Conservation (phyloP, 129 eudicot species). For the Mikania micrantha region DNA sequence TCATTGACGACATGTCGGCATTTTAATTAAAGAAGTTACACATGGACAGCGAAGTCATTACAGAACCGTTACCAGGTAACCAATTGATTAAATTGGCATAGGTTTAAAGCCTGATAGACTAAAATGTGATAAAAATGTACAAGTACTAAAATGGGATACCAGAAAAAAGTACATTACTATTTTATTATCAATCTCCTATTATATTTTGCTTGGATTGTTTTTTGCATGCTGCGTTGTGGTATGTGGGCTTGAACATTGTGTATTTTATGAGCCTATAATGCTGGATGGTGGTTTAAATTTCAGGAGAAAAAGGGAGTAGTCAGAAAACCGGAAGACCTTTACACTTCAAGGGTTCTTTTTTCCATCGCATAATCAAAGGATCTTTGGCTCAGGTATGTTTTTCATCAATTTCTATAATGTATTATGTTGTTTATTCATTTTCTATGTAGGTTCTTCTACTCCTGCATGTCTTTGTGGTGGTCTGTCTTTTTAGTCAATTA, state of each 20-base stretch:
- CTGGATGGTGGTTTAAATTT: constrained; percentile 4
- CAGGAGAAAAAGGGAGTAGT: constrained; percentile 90
- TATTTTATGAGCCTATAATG: neutral
- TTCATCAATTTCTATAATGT: constrained; percentile 1
- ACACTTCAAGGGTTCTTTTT: constrained; percentile 92
- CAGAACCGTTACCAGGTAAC: too few relatives aligned
- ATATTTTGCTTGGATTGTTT: neutral
- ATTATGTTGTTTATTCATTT: neutral
- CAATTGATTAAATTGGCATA: neutral
- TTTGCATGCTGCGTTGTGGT: neutral
- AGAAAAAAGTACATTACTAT: neutral
- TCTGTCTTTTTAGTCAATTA: constrained; percentile 54
- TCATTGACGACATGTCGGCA: neutral
- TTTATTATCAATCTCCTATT: neutral
- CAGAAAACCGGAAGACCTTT: constrained; percentile 60
- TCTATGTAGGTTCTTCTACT: constrained; percentile 22
- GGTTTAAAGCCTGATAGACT: neutral
- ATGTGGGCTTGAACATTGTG: neutral
- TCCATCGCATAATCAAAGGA: constrained; percentile 77
- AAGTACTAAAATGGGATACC: neutral
- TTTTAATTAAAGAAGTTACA: too few relatives aligned
- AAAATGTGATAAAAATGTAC: neutral
- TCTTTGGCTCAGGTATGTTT: constrained; percentile 83
- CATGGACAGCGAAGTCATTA: neutral
- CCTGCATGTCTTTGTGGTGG: constrained; percentile 38